Base-by-base conservation (phyloP, 768 basidiomycete species). In the Tremella yokohamensis region DNA sequence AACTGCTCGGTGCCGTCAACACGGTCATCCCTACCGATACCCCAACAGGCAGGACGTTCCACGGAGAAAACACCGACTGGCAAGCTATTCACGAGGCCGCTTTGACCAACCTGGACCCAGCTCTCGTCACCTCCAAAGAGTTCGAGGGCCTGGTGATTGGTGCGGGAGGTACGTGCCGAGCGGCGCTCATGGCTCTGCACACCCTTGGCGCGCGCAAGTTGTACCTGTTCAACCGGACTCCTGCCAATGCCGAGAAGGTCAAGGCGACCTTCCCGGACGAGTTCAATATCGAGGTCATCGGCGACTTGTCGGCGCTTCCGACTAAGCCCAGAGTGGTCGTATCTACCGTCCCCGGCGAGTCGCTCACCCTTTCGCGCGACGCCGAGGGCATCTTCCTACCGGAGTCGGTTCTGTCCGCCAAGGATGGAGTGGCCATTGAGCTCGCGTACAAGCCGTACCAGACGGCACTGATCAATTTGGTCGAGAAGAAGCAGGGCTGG, bases 61-160 rank as follows among this genome's bases (percentile, higher is more conserved):
- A 83, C 44, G 96, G 96, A 1, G 92, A 98, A 69, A 99, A 98
- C 78, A 96, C 93, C 0, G 96, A 98, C 70, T 98, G 94, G 87
- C 77, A 89, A 48, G 94, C 90, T 0, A 93, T 99, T 65, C 81
- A 81, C 15, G 80, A 84, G 16, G 82, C 79, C n/a, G 70, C 75
- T 38, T 50, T 54, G 39, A 50, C 52, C 49, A 72, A 72, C 60
- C 62, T 79, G 22, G 29, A 34, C 29, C 51, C 16, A 13, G 15
- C 51, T 38, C 38, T 39, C 37, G 55, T 64, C 8, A 45, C 64
- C 80, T 65, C 81, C 85, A 70, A 49, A 38, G 82, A 65, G 61
- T 79, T 78, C 34, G 81, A 84, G 0, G 88, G 82, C 18, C 81
- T 98, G 57, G 86, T 99, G 54, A 89, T 99, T 59, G 96, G 96